Evolutionary conservation across 75 land plant species (phyloP).

Genomic region (Cupressus sempervirens): DNA sequence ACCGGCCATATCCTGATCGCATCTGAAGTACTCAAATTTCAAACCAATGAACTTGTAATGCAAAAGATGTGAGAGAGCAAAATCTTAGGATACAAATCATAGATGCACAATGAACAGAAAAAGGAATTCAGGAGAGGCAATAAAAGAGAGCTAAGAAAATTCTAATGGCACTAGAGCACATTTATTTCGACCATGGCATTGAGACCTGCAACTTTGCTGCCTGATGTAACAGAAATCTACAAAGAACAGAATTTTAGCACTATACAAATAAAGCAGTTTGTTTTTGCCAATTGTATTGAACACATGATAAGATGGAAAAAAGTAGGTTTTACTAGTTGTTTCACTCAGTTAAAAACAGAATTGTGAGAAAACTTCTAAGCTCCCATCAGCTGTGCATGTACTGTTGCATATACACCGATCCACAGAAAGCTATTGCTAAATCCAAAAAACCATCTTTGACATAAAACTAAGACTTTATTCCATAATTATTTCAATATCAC

Average conservation of each 20-base stretch:
- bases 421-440: neutral
- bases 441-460: neutral
- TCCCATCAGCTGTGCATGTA: neutral
- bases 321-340: neutral
- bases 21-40: conserved; percentile 48
- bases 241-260: neutral
- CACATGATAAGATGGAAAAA: neutral
- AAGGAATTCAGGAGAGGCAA: neutral
- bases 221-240: neutral
- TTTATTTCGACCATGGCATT: neutral
- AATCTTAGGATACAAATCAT: neutral
- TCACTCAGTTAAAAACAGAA: neutral
- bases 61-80: neutral
- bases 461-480: neutral
- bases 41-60: neutral
- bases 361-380: neutral
- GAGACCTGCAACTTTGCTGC: conserved; percentile 4
- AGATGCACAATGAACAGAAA: neutral
- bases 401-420: neutral
- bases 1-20: conserved; percentile 93
- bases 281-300: neutral
- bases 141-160: neutral
- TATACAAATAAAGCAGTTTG: neutral
- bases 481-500: neutral
- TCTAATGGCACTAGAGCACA: neutral